Percentiles rank a stretch among this genome's conserved stretches.
These are phyloP conservation scores for Heliocybe sulcata DNA, from an alignment of 1,284 basidiomycete genomes.

Conservation along the genomic window DNA sequence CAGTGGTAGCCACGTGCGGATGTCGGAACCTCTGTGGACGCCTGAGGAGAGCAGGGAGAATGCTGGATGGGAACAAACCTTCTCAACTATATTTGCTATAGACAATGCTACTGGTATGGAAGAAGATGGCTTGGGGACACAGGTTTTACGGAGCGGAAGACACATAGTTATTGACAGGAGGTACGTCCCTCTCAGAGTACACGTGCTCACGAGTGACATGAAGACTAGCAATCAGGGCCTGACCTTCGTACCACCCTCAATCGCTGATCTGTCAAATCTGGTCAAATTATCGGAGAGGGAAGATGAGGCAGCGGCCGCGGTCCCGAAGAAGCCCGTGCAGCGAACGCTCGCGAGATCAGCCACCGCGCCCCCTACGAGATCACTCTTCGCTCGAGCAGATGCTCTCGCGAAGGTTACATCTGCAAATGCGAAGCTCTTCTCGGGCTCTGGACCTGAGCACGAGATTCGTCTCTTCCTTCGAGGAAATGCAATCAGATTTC, in stretches of 20 bases:
- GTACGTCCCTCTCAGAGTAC: conserved; percentile 20
- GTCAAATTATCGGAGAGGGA: conserved; percentile 23
- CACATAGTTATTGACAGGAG: conserved; percentile 25
- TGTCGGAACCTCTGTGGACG: neutral
- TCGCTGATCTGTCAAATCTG: conserved; percentile 32
- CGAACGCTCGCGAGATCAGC: conserved; percentile 9
- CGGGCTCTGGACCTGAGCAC: conserved; percentile 8
- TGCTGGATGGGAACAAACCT: conserved; percentile 32
- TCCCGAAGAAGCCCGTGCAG: conserved; percentile 8
- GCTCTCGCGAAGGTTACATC: conserved; percentile 10
- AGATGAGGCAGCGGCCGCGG: conserved; percentile 9
- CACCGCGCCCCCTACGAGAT: conserved; percentile 8
- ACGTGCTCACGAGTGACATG: conserved; percentile 2
- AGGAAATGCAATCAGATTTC: conserved; percentile 34
- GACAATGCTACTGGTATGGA: conserved; percentile 13
- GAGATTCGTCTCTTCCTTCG: conserved; percentile 40
- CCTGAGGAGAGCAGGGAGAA: conserved; percentile 19
- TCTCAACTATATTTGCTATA: conserved; percentile 27
- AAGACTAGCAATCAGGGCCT: conserved; percentile 23
- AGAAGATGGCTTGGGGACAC: conserved; percentile 12
- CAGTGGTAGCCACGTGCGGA: neutral
- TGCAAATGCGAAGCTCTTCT: neutral
- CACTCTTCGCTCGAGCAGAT: conserved; percentile 10
- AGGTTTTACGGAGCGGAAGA: neutral
- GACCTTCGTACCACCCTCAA: conserved; percentile 31